These are phyloP conservation scores for Ophiosphaerella korrae DNA, from an alignment of 2,329 filamentous ascomycete genomes.

Conservation along the genomic window DNA sequence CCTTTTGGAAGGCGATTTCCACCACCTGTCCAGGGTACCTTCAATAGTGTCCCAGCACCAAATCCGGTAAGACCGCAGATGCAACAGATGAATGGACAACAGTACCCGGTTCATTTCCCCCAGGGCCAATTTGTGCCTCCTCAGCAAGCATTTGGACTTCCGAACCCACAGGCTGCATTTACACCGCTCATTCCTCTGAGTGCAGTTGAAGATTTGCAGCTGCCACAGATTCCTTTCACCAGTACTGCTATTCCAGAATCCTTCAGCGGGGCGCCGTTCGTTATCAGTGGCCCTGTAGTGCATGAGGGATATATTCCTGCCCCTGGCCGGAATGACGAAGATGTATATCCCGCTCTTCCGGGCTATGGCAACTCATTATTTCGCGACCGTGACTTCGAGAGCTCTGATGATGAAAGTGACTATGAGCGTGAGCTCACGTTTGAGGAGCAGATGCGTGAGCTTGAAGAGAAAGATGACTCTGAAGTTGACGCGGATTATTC, in stretches of 20 bases:
- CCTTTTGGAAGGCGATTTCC: conserved; percentile 24
- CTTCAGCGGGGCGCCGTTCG: conserved; percentile 27
- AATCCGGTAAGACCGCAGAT: conserved; percentile 13
- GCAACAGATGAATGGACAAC: conserved; percentile 12
- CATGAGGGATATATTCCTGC: conserved; percentile 49
- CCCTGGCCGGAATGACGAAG: conserved; percentile 41
- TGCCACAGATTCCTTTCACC: conserved; percentile 16
- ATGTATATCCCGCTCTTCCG: conserved; percentile 32
- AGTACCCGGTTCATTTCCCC: conserved; percentile 19
- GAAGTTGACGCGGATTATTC: conserved; percentile 45
- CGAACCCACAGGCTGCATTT: conserved; percentile 20
- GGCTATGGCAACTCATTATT: conserved; percentile 25
- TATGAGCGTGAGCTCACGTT: conserved; percentile 36
- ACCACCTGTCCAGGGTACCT: conserved; percentile 23
- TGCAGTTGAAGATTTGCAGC: conserved; percentile 28
- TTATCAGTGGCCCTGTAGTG: conserved; percentile 37
- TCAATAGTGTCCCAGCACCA: conserved; percentile 20
- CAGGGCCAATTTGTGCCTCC: conserved; percentile 20
- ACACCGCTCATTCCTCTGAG: conserved; percentile 28
- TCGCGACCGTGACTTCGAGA: conserved; percentile 26
- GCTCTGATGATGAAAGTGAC: conserved; percentile 36
- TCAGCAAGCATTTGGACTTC: conserved; percentile 24
- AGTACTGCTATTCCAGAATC: conserved; percentile 22
- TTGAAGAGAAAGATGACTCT: conserved; percentile 36
- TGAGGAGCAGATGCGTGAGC: conserved; percentile 33